A percentile compares a stretch with the other conserved stretches of the same genome.
phyloP scores from a whole-genome alignment of 2,329 filamentous ascomycete species.

The Arthrobotrys sinensis region DNA sequence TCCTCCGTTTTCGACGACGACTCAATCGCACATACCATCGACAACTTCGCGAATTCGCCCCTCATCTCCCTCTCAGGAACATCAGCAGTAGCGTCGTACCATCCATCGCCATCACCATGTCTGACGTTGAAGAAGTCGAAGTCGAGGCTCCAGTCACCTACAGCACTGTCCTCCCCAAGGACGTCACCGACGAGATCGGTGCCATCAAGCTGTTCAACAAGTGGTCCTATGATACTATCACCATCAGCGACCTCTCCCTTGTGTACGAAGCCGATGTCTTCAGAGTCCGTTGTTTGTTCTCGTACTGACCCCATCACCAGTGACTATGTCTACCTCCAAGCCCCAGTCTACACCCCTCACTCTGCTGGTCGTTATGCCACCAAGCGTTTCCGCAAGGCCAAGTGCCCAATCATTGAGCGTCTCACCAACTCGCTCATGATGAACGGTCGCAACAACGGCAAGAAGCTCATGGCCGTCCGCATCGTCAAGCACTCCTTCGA shows the following conservation, averaged over 20 bases:
- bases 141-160: constrained; percentile 87
- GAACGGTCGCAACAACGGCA: constrained; percentile 99
- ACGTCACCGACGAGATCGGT: constrained; percentile 89
- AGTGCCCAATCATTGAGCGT: constrained; percentile 99
- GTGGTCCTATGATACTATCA: constrained; percentile 98
- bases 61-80: constrained; percentile 7
- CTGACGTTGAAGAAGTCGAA: constrained; percentile 95
- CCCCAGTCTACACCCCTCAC: constrained; percentile 99
- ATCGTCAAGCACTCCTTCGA: constrained; percentile 99
- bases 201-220: constrained; percentile 98
- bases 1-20: constrained; percentile 27
- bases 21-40: constrained; percentile 19
- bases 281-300: constrained; percentile 65
- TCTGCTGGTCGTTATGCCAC: constrained; percentile 97
- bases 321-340: constrained; percentile 99
- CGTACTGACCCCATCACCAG: constrained; percentile 70
- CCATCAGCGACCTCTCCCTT: constrained; percentile 99
- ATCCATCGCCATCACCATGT: constrained; percentile 77
- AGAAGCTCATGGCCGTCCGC: constrained; percentile 99
- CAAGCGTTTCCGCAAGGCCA: constrained; percentile 99
- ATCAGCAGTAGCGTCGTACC: constrained; percentile 48
- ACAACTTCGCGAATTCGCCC: constrained; percentile 24
- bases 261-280: constrained; percentile 79
- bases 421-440: constrained; percentile 99
- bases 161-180: constrained; percentile 89